Evolutionary conservation across 1,139 yeast species (phyloP), one percentile per base, ranked within the genome.

Genomic region (Pichia sp.): DNA sequence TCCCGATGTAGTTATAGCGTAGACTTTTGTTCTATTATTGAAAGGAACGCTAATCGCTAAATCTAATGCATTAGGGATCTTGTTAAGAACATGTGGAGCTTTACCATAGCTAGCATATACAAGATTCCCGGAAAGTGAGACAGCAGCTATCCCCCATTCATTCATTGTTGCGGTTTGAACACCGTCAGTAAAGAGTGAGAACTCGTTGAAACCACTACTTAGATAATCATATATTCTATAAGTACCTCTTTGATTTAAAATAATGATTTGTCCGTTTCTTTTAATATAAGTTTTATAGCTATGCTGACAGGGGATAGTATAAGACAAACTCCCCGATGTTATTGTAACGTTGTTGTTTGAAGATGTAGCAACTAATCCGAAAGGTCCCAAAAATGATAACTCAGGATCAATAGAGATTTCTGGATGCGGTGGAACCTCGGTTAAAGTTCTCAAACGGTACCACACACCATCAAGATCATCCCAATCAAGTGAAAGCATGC

Each of bases 21-120:
- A 30, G 18, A 30, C 32, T n/a, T 7, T 30, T 4, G 17, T 11
- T 17, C 3, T 6, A 6, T 30, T 12, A 8, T 30, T 17, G 18
- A 84, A 85, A 1, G 76, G 73, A 41, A 70, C 14, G 17, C 22
- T 7, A 5, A 30, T 9, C 15, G 19, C n/a, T 3, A 30, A 21
- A 9, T n/a, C 21, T 9, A 30, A 10, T 8, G 32, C 32, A 17
- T 17, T 18, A 3, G 38, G 40, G 3, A 31, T 30, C 5, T 14
- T n/a, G 5, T 31, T 25, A 17, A 28, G 28, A 18, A 23, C 5
- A 9, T 17, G 20, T 9, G 32, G 32, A 14, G 15, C n/a, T 4
- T 30, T 18, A 17, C 32, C 32, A 18, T 30, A 30, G 12, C 21
- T n/a, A 10, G n/a, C 15, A 18, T 21, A 30, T 9, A 30, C 32